Percentiles rank a stretch among this genome's conserved stretches.
These are phyloP conservation scores for Botrytis deweyae DNA, from an alignment of 2,329 filamentous ascomycete species.

Conservation along the genomic window DNA sequence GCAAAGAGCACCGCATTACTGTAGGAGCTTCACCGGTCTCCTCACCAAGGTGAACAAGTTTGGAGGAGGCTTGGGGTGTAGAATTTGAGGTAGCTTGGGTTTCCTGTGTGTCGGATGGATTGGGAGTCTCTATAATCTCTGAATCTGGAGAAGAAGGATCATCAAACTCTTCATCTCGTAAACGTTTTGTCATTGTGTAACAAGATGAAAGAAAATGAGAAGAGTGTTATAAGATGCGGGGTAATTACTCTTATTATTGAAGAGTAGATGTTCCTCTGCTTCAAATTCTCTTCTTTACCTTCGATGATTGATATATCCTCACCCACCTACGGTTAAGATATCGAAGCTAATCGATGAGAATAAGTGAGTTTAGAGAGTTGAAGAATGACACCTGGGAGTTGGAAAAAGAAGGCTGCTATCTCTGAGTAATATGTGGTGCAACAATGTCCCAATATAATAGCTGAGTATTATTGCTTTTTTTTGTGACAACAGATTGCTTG, in stretches of 20 bases:
- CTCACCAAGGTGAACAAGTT: constrained; percentile 63
- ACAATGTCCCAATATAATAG: neutral
- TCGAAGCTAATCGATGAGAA: neutral
- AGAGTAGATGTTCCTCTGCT: constrained; percentile 13
- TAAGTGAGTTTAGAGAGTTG: neutral
- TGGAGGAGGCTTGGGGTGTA: constrained; percentile 43
- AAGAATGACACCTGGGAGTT: neutral
- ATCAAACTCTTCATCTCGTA: constrained; percentile 50
- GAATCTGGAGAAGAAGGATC: constrained; percentile 44
- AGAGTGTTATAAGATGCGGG: constrained; percentile 34
- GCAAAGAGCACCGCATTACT: constrained; percentile 75
- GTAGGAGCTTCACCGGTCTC: constrained; percentile 44
- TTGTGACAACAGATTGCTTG: neutral
- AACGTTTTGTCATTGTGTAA: constrained; percentile 58
- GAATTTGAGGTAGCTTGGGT: constrained; percentile 32
- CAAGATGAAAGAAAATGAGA: constrained; percentile 22
- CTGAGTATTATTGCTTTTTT: neutral
- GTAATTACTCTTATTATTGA: constrained; percentile 39
- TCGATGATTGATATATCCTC: neutral
- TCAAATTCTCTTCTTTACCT: neutral
- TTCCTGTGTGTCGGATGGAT: constrained; percentile 30
- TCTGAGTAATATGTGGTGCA: neutral
- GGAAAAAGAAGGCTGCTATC: neutral
- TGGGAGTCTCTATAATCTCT: constrained; percentile 27
- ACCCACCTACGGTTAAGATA: neutral